Evolutionary conservation across 2,329 filamentous ascomycete genomes (phyloP).

Genomic region (Exophiala bonariae): DNA sequence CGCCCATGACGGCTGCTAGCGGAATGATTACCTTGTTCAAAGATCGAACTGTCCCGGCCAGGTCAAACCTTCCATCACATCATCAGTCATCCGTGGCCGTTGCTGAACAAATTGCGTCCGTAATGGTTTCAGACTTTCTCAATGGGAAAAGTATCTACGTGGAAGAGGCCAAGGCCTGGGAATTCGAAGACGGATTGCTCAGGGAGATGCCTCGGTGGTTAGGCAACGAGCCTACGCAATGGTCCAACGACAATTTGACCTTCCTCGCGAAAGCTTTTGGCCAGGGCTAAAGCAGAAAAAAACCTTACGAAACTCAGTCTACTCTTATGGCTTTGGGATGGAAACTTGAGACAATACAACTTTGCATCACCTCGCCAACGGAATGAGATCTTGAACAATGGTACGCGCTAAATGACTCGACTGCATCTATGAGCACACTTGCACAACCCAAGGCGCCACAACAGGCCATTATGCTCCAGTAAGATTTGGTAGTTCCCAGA

Average conservation of each 20-base stretch:
- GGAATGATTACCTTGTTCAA: conserved; percentile 39
- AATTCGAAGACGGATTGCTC: conserved; percentile 43
- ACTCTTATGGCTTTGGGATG: too few species aligned
- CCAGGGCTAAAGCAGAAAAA: neutral
- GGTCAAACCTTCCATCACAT: neutral
- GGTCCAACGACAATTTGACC: conserved; percentile 7
- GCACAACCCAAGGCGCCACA: too few species aligned
- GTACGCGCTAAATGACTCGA: too few species aligned
- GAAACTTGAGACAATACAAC: too few species aligned
- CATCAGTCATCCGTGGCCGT: conserved; percentile 5
- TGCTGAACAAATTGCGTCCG: conserved; percentile 5
- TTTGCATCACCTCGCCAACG: too few species aligned
- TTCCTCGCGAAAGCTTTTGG: conserved; percentile 2
- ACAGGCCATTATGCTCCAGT: too few species aligned
- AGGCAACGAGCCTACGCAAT: conserved; percentile 33
- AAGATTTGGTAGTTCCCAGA: too few species aligned
- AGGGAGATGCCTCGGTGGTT: conserved; percentile 44
- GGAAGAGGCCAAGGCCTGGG: conserved; percentile 45
- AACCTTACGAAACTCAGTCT: too few species aligned
- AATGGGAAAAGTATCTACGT: conserved; percentile 45
- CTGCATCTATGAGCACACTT: too few species aligned
- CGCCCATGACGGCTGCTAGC: conserved; percentile 31
- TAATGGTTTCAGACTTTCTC: conserved; percentile 30
- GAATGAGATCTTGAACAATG: too few species aligned
- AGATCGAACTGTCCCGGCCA: conserved; percentile 3